Base-by-base conservation (phyloP, 208 protist species). In the Leishmania major region DNA sequence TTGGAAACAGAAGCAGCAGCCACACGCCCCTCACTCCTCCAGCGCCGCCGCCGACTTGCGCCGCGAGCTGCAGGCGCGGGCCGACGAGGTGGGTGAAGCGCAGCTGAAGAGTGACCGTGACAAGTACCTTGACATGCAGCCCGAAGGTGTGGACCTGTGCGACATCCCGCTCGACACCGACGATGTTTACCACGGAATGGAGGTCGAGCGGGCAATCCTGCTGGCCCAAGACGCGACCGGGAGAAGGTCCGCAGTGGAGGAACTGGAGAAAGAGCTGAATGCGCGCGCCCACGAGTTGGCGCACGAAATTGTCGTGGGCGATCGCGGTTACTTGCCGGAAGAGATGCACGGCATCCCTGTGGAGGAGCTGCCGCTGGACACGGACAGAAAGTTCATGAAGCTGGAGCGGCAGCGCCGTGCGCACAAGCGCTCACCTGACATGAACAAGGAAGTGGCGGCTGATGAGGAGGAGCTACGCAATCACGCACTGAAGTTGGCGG, bases 131-230 rank as follows among this genome's bases (percentile, higher is more conserved):
- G 85, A 89, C 47, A 53, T 85, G 37, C 75, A 93, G 51, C 82
- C 84, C 11, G 84, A 88, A 17, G 92, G 90, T 47, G 89, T 97
- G 17, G 89, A 92, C 45, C 60, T 92, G 43, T 81, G 67, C 55
- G 92, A 95, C 83, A 72, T 96, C 43, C 87, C 88, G 3, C 77
- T 97, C 13, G 90, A 94, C 77, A 71, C 69, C 51, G 94, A 97
- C 80, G 40, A 78, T 45, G 28, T 25, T 4, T 97, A 90, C 76
- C 79, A 78, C 31, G 78, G 81, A 43, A 70, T 91, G 75, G 92
- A 97, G 81, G 67, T 94, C 60, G 57, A 93, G 79, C 91, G 94
- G 11, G 91, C 90, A 49, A 85, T 93, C n/a, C 76, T 91, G 69
- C 85, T 89, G 45, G 91, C 88, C 35, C 67, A 91, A 45, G 88